These are phyloP conservation scores for Wickerhamiella dianesei DNA, from an alignment of 805 yeast species.

Conservation along the genomic window DNA sequence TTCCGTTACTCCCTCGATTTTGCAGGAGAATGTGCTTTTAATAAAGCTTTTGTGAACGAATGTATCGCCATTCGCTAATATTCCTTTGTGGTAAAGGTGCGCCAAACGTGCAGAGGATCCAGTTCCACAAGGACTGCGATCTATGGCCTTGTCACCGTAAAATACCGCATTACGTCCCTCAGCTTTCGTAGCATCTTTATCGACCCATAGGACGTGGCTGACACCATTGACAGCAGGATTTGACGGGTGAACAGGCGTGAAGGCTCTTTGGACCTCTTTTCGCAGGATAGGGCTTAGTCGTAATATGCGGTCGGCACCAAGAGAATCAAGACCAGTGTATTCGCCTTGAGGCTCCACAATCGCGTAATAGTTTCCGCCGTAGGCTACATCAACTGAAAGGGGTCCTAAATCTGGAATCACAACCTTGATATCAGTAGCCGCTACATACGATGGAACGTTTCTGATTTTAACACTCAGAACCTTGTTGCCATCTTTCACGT, in stretches of 20 bases:
- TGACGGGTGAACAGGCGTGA: not conserved
- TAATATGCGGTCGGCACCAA: not conserved
- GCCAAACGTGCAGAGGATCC: not conserved
- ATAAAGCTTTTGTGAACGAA: not conserved
- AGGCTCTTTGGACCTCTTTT: not conserved
- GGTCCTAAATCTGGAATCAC: not conserved
- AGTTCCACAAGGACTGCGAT: conserved; percentile 1
- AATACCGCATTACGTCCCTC: not conserved
- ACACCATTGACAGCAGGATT: not conserved
- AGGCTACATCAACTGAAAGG: not conserved
- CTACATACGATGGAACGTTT: not conserved
- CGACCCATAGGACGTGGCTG: not conserved
- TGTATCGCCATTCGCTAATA: not conserved
- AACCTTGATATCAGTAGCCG: not conserved
- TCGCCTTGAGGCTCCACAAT: not conserved
- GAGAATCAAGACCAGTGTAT: not conserved
- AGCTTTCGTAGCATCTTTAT: not conserved
- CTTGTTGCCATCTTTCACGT: not conserved
- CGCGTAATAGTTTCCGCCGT: not conserved
- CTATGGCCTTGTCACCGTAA: not conserved
- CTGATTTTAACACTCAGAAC: not conserved
- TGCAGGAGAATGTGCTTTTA: not conserved
- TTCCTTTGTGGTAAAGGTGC: not conserved
- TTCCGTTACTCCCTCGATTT: not conserved
- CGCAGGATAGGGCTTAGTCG: not conserved